Evolutionary conservation across 805 yeast genomes (phyloP), one percentile per base, ranked within the genome.

Genomic region (Kluyveromyces nonfermentans): DNA sequence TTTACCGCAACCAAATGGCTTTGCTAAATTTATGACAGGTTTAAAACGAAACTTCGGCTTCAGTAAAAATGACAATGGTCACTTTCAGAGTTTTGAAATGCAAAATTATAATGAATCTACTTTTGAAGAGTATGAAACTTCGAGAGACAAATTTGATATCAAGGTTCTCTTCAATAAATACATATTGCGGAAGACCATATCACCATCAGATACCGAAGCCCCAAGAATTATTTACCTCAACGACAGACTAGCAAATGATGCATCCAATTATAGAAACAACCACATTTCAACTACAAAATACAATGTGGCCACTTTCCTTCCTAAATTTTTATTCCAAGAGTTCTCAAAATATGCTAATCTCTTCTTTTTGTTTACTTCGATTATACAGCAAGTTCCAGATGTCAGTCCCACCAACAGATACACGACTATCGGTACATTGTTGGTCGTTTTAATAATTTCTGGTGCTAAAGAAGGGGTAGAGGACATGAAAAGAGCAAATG

Each of bases 341-440:
- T 94, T 93, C 65, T 85, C 96, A 49, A 93, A 90, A 64, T 94
- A 93, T 61, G 97, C 99, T 9, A 93, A 93, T 60, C 69, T 93
- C 62, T 93, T 93, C 67, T 93, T 93, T 63, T 68, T 93, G 42
- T 85, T 86, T 68, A 93, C 99, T 0, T 84, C 97, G 1, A 73
- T 77, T 33, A 90, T 93, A 53, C 99, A 93, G 68, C 99, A 93
- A 63, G 97, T 93, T 10, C 99, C 99, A 3, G 76, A 82, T 50
- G 97, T 93, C 4, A 80, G 96, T 1, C 99, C 99, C 10, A 93
- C 97, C 0, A 93, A 93, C 65, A 69, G 97, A 64, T 93, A 80
- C 58, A 93, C 99, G 4, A 93, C 99, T 0, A 85, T 93, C 36
- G 94, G 95, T 39, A 94, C 99, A 0, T 72, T 93, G 49, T 63